These are phyloP conservation scores for Umbelopsis sp. DNA, from an alignment of 371 early-diverging fungal species.

Conservation along the genomic window DNA sequence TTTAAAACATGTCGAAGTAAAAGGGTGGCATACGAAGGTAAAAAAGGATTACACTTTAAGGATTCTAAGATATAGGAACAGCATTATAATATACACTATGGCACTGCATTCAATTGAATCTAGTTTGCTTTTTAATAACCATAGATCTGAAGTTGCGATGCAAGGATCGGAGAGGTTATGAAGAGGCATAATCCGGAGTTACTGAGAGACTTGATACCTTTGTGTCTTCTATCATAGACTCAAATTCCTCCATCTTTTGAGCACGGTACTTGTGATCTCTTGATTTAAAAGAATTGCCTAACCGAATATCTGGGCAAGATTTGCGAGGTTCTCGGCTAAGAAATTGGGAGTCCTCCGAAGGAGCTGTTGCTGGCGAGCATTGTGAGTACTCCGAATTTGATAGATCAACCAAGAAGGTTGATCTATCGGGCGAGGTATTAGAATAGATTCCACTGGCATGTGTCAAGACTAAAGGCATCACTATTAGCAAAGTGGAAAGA, in stretches of 20 bases:
- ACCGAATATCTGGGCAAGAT: neutral
- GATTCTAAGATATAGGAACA: too few relatives aligned
- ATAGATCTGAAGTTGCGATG: neutral
- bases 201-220: neutral
- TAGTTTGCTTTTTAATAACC: too few relatives aligned
- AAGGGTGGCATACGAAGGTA: too few relatives aligned
- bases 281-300: neutral
- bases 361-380: neutral
- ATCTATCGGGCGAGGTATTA: neutral
- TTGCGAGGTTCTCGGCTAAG: neutral
- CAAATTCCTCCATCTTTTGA: constrained; percentile 9
- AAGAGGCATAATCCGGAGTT: neutral
- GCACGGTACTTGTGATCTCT: constrained; percentile 1
- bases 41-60: too few relatives aligned
- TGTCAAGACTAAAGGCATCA: neutral
- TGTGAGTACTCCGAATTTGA: neutral
- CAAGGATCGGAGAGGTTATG: neutral
- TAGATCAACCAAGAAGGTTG: neutral
- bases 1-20: too few relatives aligned
- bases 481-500: neutral
- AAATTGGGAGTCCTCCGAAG: neutral
- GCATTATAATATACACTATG: too few relatives aligned
- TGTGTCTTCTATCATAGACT: neutral
- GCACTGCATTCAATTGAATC: too few relatives aligned
- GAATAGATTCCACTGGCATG: neutral